Evolutionary conservation across 306 rosid genomes (phyloP).

Genomic region (Crotalaria pallida): DNA sequence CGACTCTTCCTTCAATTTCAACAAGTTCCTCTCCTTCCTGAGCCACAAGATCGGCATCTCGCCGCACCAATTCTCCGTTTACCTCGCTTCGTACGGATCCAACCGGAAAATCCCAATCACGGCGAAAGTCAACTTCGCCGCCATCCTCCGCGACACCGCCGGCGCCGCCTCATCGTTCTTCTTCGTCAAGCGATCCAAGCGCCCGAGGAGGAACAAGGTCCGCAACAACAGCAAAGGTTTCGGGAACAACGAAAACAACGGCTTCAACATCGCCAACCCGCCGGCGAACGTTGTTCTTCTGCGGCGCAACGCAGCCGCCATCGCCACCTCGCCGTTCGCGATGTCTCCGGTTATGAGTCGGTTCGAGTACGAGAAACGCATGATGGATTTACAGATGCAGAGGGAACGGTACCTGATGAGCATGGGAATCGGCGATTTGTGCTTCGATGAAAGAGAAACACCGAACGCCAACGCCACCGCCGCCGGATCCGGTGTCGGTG

Average conservation of each 20-base stretch:
- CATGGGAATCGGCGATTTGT: constrained; percentile 22
- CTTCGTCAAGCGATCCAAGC: constrained; percentile 49
- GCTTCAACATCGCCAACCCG: constrained; percentile 21
- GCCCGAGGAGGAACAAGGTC: constrained; percentile 29
- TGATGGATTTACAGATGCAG: constrained; percentile 34
- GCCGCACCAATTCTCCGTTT: constrained; percentile 44
- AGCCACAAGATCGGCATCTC: constrained; percentile 57
- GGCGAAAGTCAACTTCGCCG: constrained; percentile 47
- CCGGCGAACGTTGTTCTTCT: constrained; percentile 45
- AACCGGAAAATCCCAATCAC: constrained; percentile 48
- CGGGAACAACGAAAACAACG: neutral
- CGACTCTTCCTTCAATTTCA: constrained; percentile 37
- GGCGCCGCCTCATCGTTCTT: constrained; percentile 41
- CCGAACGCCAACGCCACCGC: neutral
- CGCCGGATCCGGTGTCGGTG: neutral
- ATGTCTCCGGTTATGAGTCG: neutral
- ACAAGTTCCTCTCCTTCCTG: constrained; percentile 32
- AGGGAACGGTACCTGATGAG: constrained; percentile 31
- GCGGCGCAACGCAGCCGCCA: constrained; percentile 26
- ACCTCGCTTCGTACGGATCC: constrained; percentile 30
- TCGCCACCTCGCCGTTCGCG: neutral
- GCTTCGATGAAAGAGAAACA: neutral
- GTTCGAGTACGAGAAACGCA: constrained; percentile 33
- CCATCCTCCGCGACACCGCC: constrained; percentile 26
- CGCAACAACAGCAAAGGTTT: constrained; percentile 4